Base-by-base conservation (phyloP, 805 yeast genomes). In the Clavispora phyllophila region DNA sequence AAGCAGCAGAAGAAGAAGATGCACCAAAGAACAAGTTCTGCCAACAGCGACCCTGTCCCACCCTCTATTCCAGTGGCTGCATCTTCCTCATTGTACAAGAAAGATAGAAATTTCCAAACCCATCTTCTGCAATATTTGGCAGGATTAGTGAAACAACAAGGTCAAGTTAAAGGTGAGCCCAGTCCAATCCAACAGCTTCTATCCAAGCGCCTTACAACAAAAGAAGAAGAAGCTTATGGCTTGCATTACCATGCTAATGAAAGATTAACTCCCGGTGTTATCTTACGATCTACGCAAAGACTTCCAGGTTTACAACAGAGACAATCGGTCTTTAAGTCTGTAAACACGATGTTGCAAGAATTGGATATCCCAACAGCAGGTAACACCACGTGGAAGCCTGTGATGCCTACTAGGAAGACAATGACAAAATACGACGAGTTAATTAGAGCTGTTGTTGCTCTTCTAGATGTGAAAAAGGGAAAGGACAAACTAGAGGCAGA, bases 401-500 rank as follows among this genome's bases (percentile, higher is more conserved):
- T 82, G 2, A 83, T 93, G 83, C 91, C 96, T 4, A 86, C 98
- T 0, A 79, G 83, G 27, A 79, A 73, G 40, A 88, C 90, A 1
- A 78, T 87, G 63, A 73, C 81, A 6, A 80, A 79, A 55, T 89
- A 84, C 57, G 97, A 91, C 53, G 79, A 79, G 43, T 63, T 93
- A 40, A 72, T 85, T 38, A 81, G 82, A 49, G 70, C 82, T 0
- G 85, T 87, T 24, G 81, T 80, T 10, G 75, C 83, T 2, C 67
- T 91, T 48, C 69, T 90, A 42, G 98, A 93, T 42, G 71, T 90
- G 13, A 91, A 91, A 65, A 84, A 80, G 59, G 95, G 87, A 43
- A 79, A 80, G 17, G 99, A 93, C 61, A 89, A 88, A 63, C 68
- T 90, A 12, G 90, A 87, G 48, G 82, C 95, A 3, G 98, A 91